Evolutionary conservation across 257 asterid genomes (phyloP).

Genomic region (Salvia miltiorrhiza): DNA sequence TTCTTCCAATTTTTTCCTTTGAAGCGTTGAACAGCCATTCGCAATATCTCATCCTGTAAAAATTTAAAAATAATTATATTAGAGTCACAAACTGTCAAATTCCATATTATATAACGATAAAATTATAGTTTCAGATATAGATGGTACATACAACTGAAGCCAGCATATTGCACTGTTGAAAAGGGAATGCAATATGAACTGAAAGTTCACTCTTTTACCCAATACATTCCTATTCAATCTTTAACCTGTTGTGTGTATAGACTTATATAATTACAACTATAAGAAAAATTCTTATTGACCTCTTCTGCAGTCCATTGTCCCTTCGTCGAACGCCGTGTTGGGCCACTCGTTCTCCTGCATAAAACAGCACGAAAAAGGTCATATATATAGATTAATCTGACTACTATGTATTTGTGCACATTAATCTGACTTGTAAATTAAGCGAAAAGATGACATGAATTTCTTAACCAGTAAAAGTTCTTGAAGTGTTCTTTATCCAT

Average conservation of each 20-base stretch:
- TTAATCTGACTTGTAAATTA: background rate
- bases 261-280: background rate
- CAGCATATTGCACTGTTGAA: slow-evolving; percentile 12
- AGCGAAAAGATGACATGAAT: background rate
- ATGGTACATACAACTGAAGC: background rate
- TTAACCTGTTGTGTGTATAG: background rate
- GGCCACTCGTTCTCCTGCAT: slow-evolving; percentile 90
- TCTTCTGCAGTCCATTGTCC: slow-evolving; percentile 98
- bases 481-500: background rate
- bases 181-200: background rate
- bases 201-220: slow-evolving; percentile 1
- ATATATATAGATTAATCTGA: slow-evolving; percentile 4
- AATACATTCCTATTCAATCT: background rate
- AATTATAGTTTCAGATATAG: background rate
- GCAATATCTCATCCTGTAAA: slow-evolving; percentile 79
- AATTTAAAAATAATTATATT: slow-evolving; percentile 9
- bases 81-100: slow-evolving; percentile 1
- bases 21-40: slow-evolving; percentile 82
- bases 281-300: slow-evolving; percentile 41
- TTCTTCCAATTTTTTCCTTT: slow-evolving; percentile 97
- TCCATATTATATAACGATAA: background rate
- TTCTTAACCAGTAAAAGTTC: background rate
- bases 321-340: slow-evolving; percentile 97
- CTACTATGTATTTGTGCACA: background rate
- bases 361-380: slow-evolving; percentile 17